phyloP scores from a whole-genome alignment of 192 early-diverging fungal species.

The Pecoramyces ruminantium region DNA sequence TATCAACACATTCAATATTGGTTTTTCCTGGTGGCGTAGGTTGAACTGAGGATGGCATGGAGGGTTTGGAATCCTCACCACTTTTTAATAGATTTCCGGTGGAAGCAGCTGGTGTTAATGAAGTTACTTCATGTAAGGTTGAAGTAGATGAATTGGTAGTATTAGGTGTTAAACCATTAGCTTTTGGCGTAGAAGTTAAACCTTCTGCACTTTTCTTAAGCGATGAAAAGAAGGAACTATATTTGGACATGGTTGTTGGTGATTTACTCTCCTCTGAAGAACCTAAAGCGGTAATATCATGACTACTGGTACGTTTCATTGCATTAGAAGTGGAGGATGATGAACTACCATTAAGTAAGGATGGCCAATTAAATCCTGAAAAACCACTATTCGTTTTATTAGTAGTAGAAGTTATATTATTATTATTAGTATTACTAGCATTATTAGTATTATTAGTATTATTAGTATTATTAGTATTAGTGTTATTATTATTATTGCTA shows the following conservation, averaged over 20 bases:
- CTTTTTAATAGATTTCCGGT: neutral
- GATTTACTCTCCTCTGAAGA: neutral
- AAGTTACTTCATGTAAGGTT: neutral
- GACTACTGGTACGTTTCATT: neutral
- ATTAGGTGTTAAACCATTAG: neutral
- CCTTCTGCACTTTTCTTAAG: neutral
- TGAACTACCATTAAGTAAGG: too few relatives aligned
- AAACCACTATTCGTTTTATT: too few relatives aligned
- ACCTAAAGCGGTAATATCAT: neutral
- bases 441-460: too few relatives aligned
- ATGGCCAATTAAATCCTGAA: too few relatives aligned
- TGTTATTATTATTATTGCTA: too few relatives aligned
- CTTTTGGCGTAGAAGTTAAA: neutral
- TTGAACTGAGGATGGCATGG: neutral
- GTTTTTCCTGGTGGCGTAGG: neutral
- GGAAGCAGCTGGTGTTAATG: conserved; percentile 8
- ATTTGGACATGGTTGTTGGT: neutral
- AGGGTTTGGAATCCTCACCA: conserved; percentile 7
- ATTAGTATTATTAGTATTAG: too few relatives aligned
- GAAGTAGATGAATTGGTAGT: neutral
- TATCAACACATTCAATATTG: conserved; percentile 8
- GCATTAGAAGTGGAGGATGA: neutral
- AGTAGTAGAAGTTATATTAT: too few relatives aligned
- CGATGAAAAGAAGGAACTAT: neutral
- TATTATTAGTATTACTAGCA: too few relatives aligned